phyloP scores from a whole-genome alignment of 2,329 filamentous ascomycete genomes.

The Leptographium galeiforme region DNA sequence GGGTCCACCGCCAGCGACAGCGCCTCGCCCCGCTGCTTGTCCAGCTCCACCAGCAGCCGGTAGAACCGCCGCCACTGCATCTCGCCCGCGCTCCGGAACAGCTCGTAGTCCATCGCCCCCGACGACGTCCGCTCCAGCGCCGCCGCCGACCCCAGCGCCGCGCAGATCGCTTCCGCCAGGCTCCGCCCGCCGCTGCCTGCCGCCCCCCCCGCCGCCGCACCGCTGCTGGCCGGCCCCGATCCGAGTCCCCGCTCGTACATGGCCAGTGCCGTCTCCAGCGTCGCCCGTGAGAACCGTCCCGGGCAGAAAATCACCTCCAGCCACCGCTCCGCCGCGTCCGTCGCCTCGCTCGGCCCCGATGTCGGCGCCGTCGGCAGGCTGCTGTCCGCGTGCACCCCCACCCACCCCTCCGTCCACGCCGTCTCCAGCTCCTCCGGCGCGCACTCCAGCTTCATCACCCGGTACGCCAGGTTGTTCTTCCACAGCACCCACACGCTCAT shows the following conservation, averaged over 20 bases:
- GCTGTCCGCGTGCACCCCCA: constrained; percentile 48
- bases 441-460: constrained; percentile 61
- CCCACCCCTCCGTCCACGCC: constrained; percentile 59
- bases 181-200: constrained; percentile 29
- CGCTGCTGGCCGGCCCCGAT: constrained; percentile 17
- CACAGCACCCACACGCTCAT: constrained; percentile 59
- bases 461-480: constrained; percentile 73
- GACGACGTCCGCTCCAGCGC: constrained; percentile 47
- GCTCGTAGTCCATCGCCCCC: constrained; percentile 59
- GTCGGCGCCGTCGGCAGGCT: constrained; percentile 37
- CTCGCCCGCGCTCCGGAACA: constrained; percentile 61
- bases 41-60: constrained; percentile 70
- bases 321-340: constrained; percentile 74
- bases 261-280: constrained; percentile 68
- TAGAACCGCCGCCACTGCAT: constrained; percentile 86
- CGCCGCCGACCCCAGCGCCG: constrained; percentile 56
- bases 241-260: constrained; percentile 61
- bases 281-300: constrained; percentile 65
- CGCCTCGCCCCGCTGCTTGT: constrained; percentile 73
- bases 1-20: constrained; percentile 65
- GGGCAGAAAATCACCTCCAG: constrained; percentile 70
- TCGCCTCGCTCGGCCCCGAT: constrained; percentile 49
- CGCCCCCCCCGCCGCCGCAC: constrained; percentile 1
- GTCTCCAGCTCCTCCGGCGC: constrained; percentile 48
- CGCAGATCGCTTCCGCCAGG: constrained; percentile 64